Evolutionary conservation across 1,284 basidiomycete genomes (phyloP), one percentile per base, ranked within the genome.

Genomic region (Jaminaea rosea): DNA sequence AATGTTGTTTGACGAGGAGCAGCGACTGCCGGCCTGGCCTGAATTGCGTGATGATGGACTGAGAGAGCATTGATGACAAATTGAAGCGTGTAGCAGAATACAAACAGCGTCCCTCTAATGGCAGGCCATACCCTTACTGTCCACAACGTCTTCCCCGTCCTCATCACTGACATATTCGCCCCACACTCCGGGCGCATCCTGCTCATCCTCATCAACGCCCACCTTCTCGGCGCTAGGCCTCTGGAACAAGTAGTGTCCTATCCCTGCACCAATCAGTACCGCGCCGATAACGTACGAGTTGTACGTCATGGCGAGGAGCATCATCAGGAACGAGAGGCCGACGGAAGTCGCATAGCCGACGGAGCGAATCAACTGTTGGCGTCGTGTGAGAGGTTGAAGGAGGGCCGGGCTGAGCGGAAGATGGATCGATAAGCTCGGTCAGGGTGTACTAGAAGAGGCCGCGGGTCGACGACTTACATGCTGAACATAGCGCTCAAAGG

Each of bases 241-340:
- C 13, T 42, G 19, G 39, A 42, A 42, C 7, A 42, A 23, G 39
- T 17, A 42, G 19, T 42, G 39, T n/a, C 39, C 39, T 3, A 42
- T n/a, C 3, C 19, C 39, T 21, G 39, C 39, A 13, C 39, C 39
- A 4, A 42, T 23, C 11, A 42, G 13, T n/a, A 42, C 23, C 11
- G 39, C 39, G 19, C 19, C 17, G 17, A 42, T 42, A 11, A 42
- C 39, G 19, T 42, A 42, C 19, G 39, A n/a, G 23, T 42, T 42
- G 39, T 42, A 42, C 19, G 39, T 42, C 39, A 42, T 42, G 39
- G 24, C 19, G 2, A 42, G 39, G 7, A 42, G 39, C 39, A 42
- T 42, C 19, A 42, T n/a, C 3, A 24, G 13, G 19, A 21, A 42
- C 11, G 39, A 42, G 19, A 21, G 24, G 13, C 19, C 39, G 5